phyloP scores from a whole-genome alignment of 2,329 filamentous ascomycete genomes.

The Colletotrichum tropicicola region DNA sequence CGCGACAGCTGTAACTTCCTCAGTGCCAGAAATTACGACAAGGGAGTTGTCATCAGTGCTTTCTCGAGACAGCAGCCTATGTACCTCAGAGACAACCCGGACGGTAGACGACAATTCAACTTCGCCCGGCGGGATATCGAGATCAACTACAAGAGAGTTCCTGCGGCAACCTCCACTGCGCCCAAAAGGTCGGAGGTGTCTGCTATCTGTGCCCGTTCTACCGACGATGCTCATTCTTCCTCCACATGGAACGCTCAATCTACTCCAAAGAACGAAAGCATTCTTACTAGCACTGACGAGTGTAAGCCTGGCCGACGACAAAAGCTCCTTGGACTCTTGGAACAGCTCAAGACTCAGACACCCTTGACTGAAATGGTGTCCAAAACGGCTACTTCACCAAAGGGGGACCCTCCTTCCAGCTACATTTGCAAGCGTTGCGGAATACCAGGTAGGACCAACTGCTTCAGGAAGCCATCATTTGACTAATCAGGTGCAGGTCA shows the following conservation, averaged over 20 bases:
- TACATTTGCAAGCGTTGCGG: slow-evolving; percentile 27
- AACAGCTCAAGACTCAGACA: neutral
- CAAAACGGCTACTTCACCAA: neutral
- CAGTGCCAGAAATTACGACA: slow-evolving; percentile 14
- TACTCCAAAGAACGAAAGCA: neutral
- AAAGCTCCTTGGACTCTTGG: neutral
- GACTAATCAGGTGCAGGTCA: slow-evolving; percentile 25
- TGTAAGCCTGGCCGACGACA: neutral
- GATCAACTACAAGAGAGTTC: slow-evolving; percentile 16
- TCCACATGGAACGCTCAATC: too few relatives aligned
- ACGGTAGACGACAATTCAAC: slow-evolving; percentile 2
- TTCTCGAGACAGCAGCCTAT: slow-evolving; percentile 30
- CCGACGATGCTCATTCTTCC: too few relatives aligned
- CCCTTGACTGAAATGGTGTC: neutral
- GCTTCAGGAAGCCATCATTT: neutral
- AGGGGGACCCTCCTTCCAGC: neutral
- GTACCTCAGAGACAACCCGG: neutral
- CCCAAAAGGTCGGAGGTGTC: neutral
- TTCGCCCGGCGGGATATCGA: slow-evolving; percentile 22
- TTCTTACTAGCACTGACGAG: neutral
- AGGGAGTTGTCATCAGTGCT: slow-evolving; percentile 24
- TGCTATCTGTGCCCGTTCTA: neutral
- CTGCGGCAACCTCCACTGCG: neutral
- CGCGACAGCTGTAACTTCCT: slow-evolving; percentile 31
- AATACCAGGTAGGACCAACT: slow-evolving; percentile 6